phyloP scores from a whole-genome alignment of 495 filamentous ascomycete species.

The Neurospora sp. region DNA sequence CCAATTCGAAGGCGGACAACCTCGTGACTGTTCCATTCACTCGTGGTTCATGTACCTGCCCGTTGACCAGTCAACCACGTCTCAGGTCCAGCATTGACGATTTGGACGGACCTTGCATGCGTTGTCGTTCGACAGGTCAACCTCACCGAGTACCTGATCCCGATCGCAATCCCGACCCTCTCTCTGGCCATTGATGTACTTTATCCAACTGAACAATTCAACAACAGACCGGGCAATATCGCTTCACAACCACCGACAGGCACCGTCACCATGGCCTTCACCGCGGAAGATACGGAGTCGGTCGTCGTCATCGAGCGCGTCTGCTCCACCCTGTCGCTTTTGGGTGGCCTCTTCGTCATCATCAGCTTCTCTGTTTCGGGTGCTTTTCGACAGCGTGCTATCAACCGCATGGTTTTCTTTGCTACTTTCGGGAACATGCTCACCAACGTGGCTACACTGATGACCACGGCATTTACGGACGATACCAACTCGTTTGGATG shows the following conservation, averaged over 20 bases:
- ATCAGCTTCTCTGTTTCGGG: conserved; percentile 53
- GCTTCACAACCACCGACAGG: background rate
- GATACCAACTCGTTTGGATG: conserved; percentile 46
- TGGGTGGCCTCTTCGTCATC: conserved; percentile 65
- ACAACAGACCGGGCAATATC: background rate
- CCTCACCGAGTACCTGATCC: background rate
- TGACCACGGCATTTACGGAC: conserved; percentile 46
- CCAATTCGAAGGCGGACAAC: background rate
- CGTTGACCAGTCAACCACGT: background rate
- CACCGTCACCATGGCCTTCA: background rate
- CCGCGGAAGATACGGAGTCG: conserved; percentile 21
- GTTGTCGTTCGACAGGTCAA: background rate
- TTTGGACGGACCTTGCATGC: background rate
- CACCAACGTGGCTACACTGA: conserved; percentile 69
- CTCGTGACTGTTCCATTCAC: background rate
- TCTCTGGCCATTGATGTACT: background rate
- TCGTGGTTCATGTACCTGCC: background rate
- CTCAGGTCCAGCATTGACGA: background rate
- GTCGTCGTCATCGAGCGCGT: conserved; percentile 55
- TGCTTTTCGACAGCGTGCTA: conserved; percentile 59
- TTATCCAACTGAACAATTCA: background rate
- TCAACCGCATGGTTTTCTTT: conserved; percentile 80
- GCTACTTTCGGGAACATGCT: conserved; percentile 77
- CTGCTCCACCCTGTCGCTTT: conserved; percentile 59
- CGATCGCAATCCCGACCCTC: background rate